Evolutionary conservation across 169 alveolate genomes (phyloP).

Genomic region (Plasmodium yoelii): DNA sequence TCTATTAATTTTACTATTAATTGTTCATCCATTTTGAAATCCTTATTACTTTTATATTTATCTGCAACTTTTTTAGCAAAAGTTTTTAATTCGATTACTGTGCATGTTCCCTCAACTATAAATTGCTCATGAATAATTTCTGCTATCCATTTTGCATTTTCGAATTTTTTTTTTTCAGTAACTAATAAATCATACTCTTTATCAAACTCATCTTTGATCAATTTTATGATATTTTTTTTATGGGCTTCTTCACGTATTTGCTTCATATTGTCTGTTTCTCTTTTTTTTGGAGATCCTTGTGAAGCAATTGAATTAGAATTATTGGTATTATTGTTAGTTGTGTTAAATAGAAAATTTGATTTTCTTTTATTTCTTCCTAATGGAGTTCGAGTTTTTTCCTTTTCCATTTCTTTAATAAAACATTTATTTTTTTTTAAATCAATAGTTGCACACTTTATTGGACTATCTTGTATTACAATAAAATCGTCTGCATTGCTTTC

Average conservation of each 20-base stretch:
- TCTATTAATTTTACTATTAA: conserved; percentile 36
- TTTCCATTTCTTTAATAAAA: conserved; percentile 40
- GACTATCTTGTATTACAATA: conserved; percentile 67
- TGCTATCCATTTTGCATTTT: conserved; percentile 76
- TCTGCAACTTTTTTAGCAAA: conserved; percentile 60
- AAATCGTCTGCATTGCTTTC: conserved; percentile 78
- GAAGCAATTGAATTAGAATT: conserved; percentile 7
- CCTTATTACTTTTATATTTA: conserved; percentile 56
- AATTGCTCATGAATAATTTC: conserved; percentile 62
- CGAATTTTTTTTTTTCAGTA: conserved; percentile 50
- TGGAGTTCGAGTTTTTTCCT: conserved; percentile 75
- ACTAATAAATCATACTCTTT: conserved; percentile 56
- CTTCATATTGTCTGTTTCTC: conserved; percentile 63
- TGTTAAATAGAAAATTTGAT: neutral
- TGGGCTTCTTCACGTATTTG: conserved; percentile 70
- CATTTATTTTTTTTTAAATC: conserved; percentile 40
- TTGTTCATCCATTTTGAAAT: conserved; percentile 42
- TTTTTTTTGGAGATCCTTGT: conserved; percentile 45
- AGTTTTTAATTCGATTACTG: conserved; percentile 46
- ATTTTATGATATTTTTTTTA: conserved; percentile 56
- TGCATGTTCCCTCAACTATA: conserved; percentile 46
- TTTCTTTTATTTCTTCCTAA: conserved; percentile 72
- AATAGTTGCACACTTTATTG: conserved; percentile 60
- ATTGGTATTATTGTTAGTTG: neutral
- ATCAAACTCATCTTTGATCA: conserved; percentile 56